These are phyloP conservation scores for Mortierella sp. DNA, from an alignment of 371 early-diverging fungal species.

Conservation along the genomic window DNA sequence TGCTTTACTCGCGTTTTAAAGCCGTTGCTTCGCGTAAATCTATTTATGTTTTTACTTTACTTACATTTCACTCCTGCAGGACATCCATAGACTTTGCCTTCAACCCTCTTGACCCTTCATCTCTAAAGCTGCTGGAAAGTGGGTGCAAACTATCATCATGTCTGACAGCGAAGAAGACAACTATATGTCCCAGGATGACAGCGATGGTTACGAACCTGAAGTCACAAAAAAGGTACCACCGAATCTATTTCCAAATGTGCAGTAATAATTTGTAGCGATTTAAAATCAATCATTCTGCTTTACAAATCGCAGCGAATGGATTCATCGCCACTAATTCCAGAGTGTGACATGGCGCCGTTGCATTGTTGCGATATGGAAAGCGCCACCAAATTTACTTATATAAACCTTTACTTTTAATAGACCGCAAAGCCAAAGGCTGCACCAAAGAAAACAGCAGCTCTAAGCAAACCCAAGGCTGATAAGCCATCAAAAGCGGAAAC, in stretches of 20 bases:
- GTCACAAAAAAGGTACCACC: constrained; percentile 43
- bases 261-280: too few relatives aligned
- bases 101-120: constrained; percentile 1
- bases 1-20: not conserved
- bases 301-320: too few relatives aligned
- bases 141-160: constrained; percentile 14
- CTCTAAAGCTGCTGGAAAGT: not conserved
- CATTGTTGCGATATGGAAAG: not conserved
- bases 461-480: constrained; percentile 24
- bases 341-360: not conserved
- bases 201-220: constrained; percentile 46
- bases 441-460: constrained; percentile 30
- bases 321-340: not conserved
- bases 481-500: constrained; percentile 9
- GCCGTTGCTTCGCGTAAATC: not conserved
- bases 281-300: too few relatives aligned
- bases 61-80: not conserved
- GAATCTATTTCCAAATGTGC: not conserved
- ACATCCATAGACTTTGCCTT: not conserved
- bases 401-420: not conserved
- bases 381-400: not conserved
- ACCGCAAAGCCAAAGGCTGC: constrained; percentile 23
- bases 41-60: not conserved
- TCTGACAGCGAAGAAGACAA: constrained; percentile 43
- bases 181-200: constrained; percentile 50